phyloP scores from a whole-genome alignment of 2,329 filamentous ascomycete genomes.

The Neofusicoccum kwambonambiense region DNA sequence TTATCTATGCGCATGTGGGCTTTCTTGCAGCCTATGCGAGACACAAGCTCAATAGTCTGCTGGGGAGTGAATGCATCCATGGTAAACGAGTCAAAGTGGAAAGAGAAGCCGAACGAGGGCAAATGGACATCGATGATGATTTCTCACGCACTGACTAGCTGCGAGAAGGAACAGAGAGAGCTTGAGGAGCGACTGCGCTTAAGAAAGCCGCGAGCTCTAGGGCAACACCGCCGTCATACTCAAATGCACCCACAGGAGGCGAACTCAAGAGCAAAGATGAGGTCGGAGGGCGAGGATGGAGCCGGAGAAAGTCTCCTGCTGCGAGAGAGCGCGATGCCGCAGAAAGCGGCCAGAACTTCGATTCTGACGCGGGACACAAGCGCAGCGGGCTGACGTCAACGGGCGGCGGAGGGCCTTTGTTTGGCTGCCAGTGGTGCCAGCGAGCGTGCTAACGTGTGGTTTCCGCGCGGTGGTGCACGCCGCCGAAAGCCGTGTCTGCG shows the following conservation, averaged over 20 bases:
- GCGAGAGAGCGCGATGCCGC: too few relatives aligned
- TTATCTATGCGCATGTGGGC: slow-evolving; percentile 21
- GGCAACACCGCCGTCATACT: too few relatives aligned
- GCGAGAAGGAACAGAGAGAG: too few relatives aligned
- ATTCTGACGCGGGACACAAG: background rate
- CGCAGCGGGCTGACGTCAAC: background rate
- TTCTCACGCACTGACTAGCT: too few relatives aligned
- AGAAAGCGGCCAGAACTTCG: too few relatives aligned
- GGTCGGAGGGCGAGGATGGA: too few relatives aligned
- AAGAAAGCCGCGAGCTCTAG: too few relatives aligned
- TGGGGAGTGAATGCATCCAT: slow-evolving; percentile 22
- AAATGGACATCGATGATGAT: too few relatives aligned
- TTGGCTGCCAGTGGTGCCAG: background rate
- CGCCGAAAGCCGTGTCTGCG: background rate
- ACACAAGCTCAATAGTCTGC: slow-evolving; percentile 22
- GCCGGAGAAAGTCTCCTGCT: too few relatives aligned
- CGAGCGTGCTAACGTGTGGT: background rate
- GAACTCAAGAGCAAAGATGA: too few relatives aligned
- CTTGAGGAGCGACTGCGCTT: too few relatives aligned
- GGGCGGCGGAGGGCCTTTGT: background rate
- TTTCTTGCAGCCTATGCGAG: slow-evolving; percentile 20
- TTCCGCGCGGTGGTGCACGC: background rate
- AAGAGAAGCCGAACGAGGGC: background rate
- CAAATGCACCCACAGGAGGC: too few relatives aligned
- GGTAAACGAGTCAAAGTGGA: background rate